A percentile compares a stretch with the other conserved stretches of the same genome.
These are phyloP conservation scores for Xanthoconium purpureum DNA, from an alignment of 768 basidiomycete genomes.

Conservation along the genomic window DNA sequence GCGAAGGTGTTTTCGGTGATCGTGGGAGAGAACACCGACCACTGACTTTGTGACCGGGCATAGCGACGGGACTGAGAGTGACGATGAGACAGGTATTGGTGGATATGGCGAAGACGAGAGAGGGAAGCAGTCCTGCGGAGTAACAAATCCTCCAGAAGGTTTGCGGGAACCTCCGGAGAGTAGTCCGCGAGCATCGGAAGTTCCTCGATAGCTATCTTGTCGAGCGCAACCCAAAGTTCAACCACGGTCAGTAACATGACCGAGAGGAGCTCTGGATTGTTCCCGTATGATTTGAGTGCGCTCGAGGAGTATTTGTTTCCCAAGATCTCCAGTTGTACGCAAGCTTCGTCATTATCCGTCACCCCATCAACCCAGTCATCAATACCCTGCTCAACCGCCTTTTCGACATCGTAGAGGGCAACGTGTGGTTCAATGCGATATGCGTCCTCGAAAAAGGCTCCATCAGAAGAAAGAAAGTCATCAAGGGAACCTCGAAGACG, in stretches of 20 bases:
- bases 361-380: constrained; percentile 32
- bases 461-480: constrained; percentile 15
- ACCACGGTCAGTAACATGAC: constrained; percentile 44
- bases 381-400: constrained; percentile 28
- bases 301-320: constrained; percentile 25
- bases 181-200: constrained; percentile 42
- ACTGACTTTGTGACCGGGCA: constrained; percentile 18
- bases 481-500: constrained; percentile 12
- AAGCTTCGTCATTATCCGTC: constrained; percentile 21
- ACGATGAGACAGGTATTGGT: constrained; percentile 29
- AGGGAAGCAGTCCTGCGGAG: constrained; percentile 33
- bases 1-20: constrained; percentile 27
- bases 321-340: constrained; percentile 26
- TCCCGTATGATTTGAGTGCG: constrained; percentile 27
- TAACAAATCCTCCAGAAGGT: constrained; percentile 41
- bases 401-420: constrained; percentile 39
- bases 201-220: constrained; percentile 32
- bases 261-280: constrained; percentile 37
- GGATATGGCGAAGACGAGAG: constrained; percentile 26
- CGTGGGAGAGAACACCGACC: constrained; percentile 37
- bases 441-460: constrained; percentile 13
- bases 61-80: constrained; percentile 24
- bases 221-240: constrained; percentile 49
- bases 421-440: constrained; percentile 8
- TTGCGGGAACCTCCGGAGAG: constrained; percentile 42